Evolutionary conservation across 164 flowering plant species (phyloP).

Genomic region (Akebia trifoliata): DNA sequence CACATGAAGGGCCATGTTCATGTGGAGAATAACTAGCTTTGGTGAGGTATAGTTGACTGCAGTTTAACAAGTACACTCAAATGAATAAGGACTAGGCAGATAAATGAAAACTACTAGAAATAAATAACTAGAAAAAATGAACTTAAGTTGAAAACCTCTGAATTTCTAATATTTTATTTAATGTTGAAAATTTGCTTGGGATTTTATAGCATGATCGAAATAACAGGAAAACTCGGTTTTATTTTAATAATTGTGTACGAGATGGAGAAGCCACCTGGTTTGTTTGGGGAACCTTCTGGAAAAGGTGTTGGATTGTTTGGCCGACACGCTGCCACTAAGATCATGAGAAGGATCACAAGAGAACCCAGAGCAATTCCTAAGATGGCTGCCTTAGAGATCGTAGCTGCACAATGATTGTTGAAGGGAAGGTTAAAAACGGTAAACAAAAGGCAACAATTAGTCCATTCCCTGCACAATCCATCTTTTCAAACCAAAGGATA

Average conservation of each 20-base stretch:
- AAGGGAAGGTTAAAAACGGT: background rate
- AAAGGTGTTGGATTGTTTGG: conserved; percentile 55
- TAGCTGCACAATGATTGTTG: conserved; percentile 40
- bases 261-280: conserved; percentile 48
- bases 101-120: background rate
- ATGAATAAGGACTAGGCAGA: background rate
- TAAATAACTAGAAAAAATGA: too few species aligned
- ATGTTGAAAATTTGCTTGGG: background rate
- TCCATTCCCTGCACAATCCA: background rate
- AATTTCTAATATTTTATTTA: too few species aligned
- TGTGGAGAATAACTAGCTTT: conserved; percentile 90
- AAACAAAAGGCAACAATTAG: background rate
- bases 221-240: background rate
- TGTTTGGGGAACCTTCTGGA: conserved; percentile 63
- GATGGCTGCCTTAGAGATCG: conserved; percentile 90
- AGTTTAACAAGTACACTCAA: background rate
- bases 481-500: too few species aligned
- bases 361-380: conserved; percentile 86
- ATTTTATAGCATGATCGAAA: background rate
- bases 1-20: conserved; percentile 98
- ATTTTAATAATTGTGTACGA: background rate
- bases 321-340: conserved; percentile 70
- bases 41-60: conserved; percentile 70
- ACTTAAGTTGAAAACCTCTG: too few species aligned
- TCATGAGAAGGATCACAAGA: conserved; percentile 79